Evolutionary conservation across 306 rosid species (phyloP).

Genomic region (Sechiopsis laciniata): DNA sequence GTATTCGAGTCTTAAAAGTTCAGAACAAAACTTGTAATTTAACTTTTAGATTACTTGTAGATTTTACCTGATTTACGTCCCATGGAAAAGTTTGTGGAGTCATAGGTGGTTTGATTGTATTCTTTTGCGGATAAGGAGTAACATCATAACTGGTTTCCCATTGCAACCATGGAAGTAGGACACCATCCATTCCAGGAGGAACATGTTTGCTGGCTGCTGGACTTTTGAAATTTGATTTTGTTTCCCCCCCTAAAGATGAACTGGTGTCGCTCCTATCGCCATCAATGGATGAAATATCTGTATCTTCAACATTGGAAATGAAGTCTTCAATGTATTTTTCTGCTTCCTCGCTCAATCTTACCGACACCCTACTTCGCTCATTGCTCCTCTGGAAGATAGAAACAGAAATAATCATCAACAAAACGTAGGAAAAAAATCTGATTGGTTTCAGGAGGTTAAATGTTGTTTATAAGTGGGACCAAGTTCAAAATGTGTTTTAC

Average conservation of each 20-base stretch:
- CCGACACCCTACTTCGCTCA: conserved; percentile 65
- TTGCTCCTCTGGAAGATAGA: conserved; percentile 58
- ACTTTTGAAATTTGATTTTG: conserved; percentile 41
- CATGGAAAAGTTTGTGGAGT: conserved; percentile 42
- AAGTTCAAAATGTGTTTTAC: background rate
- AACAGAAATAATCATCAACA: conserved; percentile 17
- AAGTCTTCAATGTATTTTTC: conserved; percentile 89
- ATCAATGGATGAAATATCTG: conserved; percentile 86
- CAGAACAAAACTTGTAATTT: background rate
- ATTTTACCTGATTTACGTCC: conserved; percentile 42
- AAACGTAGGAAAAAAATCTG: background rate
- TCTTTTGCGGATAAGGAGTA: conserved; percentile 40
- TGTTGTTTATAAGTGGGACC: background rate
- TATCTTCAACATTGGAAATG: conserved; percentile 89
- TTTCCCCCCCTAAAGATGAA: conserved; percentile 70
- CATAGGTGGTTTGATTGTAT: conserved; percentile 30
- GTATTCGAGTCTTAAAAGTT: no score
- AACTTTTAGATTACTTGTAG: background rate
- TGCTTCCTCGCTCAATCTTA: conserved; percentile 79
- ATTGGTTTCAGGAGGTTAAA: background rate
- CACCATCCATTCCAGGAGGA: conserved; percentile 71
- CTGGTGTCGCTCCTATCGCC: conserved; percentile 96
- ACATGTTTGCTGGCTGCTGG: conserved; percentile 44
- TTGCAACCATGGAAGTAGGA: conserved; percentile 80
- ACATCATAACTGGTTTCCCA: conserved; percentile 79